Conservation (phyloP, 768 basidiomycete species). For the Termitomyces sp. region DNA sequence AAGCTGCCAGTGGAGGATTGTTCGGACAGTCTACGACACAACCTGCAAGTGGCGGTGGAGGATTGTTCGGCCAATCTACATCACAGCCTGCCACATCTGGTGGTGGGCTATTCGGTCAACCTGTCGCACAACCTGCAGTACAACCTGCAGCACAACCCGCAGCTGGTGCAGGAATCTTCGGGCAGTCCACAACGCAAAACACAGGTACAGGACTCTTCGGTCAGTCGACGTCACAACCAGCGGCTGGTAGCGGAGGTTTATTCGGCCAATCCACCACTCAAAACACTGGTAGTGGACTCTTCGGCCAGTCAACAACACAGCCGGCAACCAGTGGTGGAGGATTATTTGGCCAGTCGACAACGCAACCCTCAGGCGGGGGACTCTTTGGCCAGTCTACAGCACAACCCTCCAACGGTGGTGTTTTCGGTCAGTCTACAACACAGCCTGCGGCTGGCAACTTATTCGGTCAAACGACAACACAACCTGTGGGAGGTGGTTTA, state of each 20-base stretch:
- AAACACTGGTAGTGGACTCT: conserved; percentile 7
- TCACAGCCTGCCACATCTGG: not conserved
- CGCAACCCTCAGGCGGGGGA: conserved; percentile 7
- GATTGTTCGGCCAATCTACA: conserved; percentile 27
- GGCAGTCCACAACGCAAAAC: conserved; percentile 16
- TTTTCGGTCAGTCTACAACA: conserved; percentile 23
- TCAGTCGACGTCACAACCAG: conserved; percentile 9
- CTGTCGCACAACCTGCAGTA: conserved; percentile 9
- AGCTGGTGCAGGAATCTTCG: conserved; percentile 25
- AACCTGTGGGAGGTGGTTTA: conserved; percentile 12
- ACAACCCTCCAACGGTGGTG: conserved; percentile 13
- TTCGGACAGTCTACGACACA: conserved; percentile 24
- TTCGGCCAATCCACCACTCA: conserved; percentile 15
- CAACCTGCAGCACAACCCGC: conserved; percentile 9
- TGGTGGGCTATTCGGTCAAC: conserved; percentile 13
- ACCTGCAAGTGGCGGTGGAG: conserved; percentile 12
- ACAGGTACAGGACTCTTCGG: conserved; percentile 11
- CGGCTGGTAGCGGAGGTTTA: conserved; percentile 1
- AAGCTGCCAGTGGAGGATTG: conserved; percentile 15
- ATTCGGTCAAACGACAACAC: conserved; percentile 22
- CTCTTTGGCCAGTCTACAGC: conserved; percentile 13
- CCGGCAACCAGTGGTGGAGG: conserved; percentile 14
- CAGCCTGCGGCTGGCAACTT: conserved; percentile 15
- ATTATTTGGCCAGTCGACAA: conserved; percentile 17
- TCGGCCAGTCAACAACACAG: conserved; percentile 13